Percentiles rank a stretch among this genome's conserved stretches.
phyloP scores from a whole-genome alignment of 768 basidiomycete species.

The Gloeopeniophorella convolvens region DNA sequence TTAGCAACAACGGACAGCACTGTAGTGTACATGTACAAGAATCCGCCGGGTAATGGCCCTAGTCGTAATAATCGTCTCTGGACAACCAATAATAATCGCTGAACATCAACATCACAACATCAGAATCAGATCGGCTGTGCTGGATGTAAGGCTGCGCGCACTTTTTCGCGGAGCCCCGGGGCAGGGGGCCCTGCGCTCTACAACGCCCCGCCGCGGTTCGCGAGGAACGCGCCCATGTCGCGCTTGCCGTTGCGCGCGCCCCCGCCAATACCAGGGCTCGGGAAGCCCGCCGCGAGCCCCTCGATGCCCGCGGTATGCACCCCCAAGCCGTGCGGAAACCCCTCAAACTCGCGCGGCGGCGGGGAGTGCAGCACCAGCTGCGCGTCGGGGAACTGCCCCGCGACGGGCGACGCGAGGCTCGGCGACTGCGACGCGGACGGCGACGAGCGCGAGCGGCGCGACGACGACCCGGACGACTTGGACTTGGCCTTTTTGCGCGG shows the following conservation, averaged over 20 bases:
- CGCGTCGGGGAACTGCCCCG: conserved; percentile 29
- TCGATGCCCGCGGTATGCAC: conserved; percentile 10
- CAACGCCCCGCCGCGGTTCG: conserved; percentile 12
- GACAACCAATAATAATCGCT: background rate
- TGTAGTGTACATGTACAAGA: background rate
- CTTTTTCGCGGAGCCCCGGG: too few species aligned
- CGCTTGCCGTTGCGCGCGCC: conserved; percentile 7
- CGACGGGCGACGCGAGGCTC: conserved; percentile 34
- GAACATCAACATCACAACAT: background rate
- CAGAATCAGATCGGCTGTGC: too few species aligned
- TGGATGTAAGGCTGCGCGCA: too few species aligned
- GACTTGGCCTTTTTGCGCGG: conserved; percentile 21
- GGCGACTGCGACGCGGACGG: conserved; percentile 40
- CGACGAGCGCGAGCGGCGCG: conserved; percentile 34
- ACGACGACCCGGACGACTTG: conserved; percentile 22
- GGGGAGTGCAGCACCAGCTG: conserved; percentile 25
- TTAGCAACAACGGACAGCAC: background rate
- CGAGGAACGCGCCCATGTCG: conserved; percentile 16
- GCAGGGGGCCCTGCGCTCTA: too few species aligned
- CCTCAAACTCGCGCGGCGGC: conserved; percentile 31
- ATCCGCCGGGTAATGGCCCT: too few species aligned
- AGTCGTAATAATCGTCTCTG: too few species aligned
- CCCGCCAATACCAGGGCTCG: conserved; percentile 14
- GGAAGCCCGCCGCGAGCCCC: conserved; percentile 10
- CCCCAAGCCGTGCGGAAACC: conserved; percentile 23